Conservation (phyloP, 495 filamentous ascomycete genomes). For the Xylaria cubensis region DNA sequence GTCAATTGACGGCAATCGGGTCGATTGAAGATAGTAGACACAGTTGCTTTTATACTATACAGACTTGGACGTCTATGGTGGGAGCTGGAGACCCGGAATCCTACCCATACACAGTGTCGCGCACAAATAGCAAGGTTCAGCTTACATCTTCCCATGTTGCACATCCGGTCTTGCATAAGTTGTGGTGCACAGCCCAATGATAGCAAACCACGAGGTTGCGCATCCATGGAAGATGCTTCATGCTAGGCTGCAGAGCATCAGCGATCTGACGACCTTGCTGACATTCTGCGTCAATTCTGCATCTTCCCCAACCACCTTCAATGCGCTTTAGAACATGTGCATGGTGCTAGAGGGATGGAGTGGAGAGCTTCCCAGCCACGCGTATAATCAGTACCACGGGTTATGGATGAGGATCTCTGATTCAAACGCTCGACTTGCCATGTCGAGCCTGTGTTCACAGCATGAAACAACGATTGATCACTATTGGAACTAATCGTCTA, state of each 20-base stretch:
- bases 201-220: slow-evolving; percentile 38
- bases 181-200: slow-evolving; percentile 37
- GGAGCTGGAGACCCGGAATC: slow-evolving; percentile 16
- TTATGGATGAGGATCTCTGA: not conserved
- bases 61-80: not conserved
- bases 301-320: slow-evolving; percentile 18
- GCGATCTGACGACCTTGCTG: too few species aligned
- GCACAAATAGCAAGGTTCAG: slow-evolving; percentile 34
- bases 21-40: not conserved
- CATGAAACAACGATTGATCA: not conserved
- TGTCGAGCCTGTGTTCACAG: too few species aligned
- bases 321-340: slow-evolving; percentile 4
- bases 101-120: slow-evolving; percentile 26
- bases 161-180: slow-evolving; percentile 40
- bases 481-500: not conserved
- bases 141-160: slow-evolving; percentile 30
- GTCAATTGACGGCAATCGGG: not conserved
- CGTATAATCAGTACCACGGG: not conserved
- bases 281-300: not conserved
- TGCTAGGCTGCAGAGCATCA: slow-evolving; percentile 30
- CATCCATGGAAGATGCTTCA: slow-evolving; percentile 37
- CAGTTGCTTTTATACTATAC: slow-evolving; percentile 5
- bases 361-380: slow-evolving; percentile 8
- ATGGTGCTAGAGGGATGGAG: not conserved
- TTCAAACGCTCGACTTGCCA: not conserved